These are phyloP conservation scores for Hygrophoropsis aurantiaca DNA, from an alignment of 768 basidiomycete species.

Conservation along the genomic window DNA sequence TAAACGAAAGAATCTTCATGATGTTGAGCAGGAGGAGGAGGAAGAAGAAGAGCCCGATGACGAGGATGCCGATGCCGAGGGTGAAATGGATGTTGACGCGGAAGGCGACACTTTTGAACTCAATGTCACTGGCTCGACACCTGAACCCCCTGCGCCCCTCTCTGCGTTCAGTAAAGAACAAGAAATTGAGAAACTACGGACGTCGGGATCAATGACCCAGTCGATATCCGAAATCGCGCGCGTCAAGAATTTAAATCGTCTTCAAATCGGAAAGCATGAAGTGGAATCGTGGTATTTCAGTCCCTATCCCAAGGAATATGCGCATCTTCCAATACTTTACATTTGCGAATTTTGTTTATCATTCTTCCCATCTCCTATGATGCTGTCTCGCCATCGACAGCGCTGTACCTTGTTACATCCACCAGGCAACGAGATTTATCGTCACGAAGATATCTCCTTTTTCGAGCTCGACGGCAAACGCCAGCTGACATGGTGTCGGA, in stretches of 20 bases:
- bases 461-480: conserved; percentile 98
- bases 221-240: conserved; percentile 96
- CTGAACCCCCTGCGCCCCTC: conserved; percentile 50
- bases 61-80: conserved; percentile 45
- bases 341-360: conserved; percentile 98
- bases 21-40: conserved; percentile 65
- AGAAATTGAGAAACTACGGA: conserved; percentile 97
- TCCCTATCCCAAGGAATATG: conserved; percentile 98
- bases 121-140: conserved; percentile 45
- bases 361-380: conserved; percentile 88
- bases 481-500: conserved; percentile 95
- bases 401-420: conserved; percentile 92
- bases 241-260: conserved; percentile 95
- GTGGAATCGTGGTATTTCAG: conserved; percentile 99
- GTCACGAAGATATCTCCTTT: conserved; percentile 94
- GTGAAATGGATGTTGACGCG: conserved; percentile 66
- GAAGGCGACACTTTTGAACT: conserved; percentile 72
- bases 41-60: conserved; percentile 53
- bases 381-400: conserved; percentile 87
- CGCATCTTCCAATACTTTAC: conserved; percentile 91
- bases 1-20: conserved; percentile 69
- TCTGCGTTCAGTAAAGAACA: conserved; percentile 91
- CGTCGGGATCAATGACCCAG: conserved; percentile 98
- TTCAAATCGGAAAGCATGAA: conserved; percentile 95
- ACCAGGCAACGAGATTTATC: conserved; percentile 99